A percentile compares a stretch with the other conserved stretches of the same genome.
These are phyloP conservation scores for Globisporangium abappressorium DNA, from an alignment of 352 stramenopile species.

Conservation along the genomic window DNA sequence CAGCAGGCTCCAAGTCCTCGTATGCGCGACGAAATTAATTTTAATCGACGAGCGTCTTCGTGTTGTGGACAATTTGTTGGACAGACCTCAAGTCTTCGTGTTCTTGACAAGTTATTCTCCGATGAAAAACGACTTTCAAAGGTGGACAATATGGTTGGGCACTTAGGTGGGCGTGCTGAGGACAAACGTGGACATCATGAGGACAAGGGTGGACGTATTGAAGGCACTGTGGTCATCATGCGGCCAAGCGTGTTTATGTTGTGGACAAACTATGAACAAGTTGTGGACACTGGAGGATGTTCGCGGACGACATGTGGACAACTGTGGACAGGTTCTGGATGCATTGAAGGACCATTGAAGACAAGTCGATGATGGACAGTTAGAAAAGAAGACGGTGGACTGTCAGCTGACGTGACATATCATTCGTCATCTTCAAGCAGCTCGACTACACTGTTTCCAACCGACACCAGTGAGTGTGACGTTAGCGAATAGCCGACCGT, in stretches of 20 bases:
- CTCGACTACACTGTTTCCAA: slow-evolving; percentile 4
- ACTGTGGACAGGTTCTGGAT: background rate
- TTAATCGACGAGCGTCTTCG: background rate
- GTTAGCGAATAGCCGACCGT: background rate
- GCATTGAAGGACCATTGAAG: background rate
- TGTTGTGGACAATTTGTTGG: background rate
- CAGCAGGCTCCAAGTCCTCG: background rate
- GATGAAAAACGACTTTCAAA: background rate
- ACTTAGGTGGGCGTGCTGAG: background rate
- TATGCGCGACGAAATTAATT: slow-evolving; percentile 1
- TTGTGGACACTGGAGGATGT: background rate
- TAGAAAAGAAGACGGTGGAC: background rate
- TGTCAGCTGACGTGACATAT: background rate
- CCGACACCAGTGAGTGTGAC: background rate
- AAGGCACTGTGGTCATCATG: background rate
- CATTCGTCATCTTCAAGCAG: slow-evolving; percentile 24
- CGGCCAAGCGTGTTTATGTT: background rate
- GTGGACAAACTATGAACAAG: no score
- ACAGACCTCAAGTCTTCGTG: background rate
- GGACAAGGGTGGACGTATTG: no score
- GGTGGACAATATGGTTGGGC: background rate
- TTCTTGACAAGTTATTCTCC: background rate
- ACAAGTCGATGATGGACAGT: background rate
- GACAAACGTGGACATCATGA: no score
- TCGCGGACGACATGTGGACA: background rate